Base-by-base conservation (phyloP, 805 yeast species). In the Wickerhamomyces strasburgensis region DNA sequence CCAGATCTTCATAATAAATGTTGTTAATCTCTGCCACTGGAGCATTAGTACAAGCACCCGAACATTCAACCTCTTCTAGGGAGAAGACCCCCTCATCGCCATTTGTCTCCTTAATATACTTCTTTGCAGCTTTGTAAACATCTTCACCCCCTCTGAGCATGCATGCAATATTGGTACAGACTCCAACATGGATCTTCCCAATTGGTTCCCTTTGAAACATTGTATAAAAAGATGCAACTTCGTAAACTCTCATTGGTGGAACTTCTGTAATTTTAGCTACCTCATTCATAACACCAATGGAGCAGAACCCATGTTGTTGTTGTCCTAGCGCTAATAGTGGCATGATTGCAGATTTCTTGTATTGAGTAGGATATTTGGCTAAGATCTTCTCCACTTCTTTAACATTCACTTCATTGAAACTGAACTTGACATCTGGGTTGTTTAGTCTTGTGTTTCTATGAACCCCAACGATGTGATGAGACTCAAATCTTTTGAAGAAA, bases 161-260 rank as follows among this genome's bases (percentile, higher is more conserved):
- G 61, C 95, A 85, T 25, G 95, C 93, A 14, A 95, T 85, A 31
- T 94, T 85, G 40, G 95, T 86, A 65, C 95, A 85, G 28, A 86
- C 80, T 60, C 85, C 95, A 38, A 85, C 64, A 58, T 83, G 84
- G 59, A 74, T 83, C 57, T 84, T 84, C 42, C 95, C 95, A 74
- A 86, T 78, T 34, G 95, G 95, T 47, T 73, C 70, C 60, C 93
- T 76, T 65, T 83, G 83, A 68, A 80, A 85, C 95, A 85, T 86
- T 50, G 95, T 85, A 65, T 85, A 85, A 67, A 85, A 85, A 29
- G 95, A 83, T 23, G 95, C 95, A 46, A 85, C 95, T 61, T 85
- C 94, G 61, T 85, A 85, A 21, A 85, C 95, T 65, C 95, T 76
- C 95, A 85, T 85, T 42, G 95, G 94, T 21, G 95, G 95, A 80